Conservation (phyloP, 495 filamentous ascomycete genomes). For the Penicillium odoratum region DNA sequence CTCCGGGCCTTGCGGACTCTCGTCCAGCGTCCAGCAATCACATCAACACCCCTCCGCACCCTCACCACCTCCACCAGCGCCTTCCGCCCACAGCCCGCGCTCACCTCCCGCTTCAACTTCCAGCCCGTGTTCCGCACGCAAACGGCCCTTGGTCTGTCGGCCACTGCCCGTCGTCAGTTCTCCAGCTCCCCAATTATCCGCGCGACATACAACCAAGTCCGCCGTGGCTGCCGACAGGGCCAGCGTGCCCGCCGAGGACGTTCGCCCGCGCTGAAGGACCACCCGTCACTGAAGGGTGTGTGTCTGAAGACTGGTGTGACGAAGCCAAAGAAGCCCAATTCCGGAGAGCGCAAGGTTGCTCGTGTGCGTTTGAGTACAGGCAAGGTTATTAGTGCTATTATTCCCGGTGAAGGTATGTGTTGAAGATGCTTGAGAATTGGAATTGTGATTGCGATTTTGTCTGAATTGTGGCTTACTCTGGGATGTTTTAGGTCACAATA, state of each 20-base stretch:
- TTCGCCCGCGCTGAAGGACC: constrained; percentile 77
- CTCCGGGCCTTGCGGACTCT: constrained; percentile 43
- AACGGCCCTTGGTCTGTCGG: constrained; percentile 22
- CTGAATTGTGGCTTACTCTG: not conserved
- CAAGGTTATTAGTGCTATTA: constrained; percentile 84
- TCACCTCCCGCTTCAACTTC: constrained; percentile 31
- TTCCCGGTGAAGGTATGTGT: constrained; percentile 82
- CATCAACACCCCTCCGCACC: constrained; percentile 22
- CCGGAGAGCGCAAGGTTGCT: constrained; percentile 88
- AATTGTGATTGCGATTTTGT: constrained; percentile 1
- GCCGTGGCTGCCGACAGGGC: constrained; percentile 69
- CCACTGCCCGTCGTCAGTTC: constrained; percentile 38
- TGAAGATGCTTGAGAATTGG: not conserved
- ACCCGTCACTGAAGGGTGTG: constrained; percentile 89
- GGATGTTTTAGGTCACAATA: constrained; percentile 74
- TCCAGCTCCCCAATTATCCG: constrained; percentile 40
- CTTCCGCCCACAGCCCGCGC: constrained; percentile 18
- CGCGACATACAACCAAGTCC: constrained; percentile 56
- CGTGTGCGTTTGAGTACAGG: constrained; percentile 86
- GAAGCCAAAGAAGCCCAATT: constrained; percentile 98
- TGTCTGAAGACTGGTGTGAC: constrained; percentile 89
- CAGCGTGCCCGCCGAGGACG: constrained; percentile 78
- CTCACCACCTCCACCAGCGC: constrained; percentile 20
- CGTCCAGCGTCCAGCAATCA: constrained; percentile 29
- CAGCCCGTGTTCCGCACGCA: constrained; percentile 38